Evolutionary conservation across 108 stramenopile genomes (phyloP).

Genomic region (Cylindrotheca closterium): DNA sequence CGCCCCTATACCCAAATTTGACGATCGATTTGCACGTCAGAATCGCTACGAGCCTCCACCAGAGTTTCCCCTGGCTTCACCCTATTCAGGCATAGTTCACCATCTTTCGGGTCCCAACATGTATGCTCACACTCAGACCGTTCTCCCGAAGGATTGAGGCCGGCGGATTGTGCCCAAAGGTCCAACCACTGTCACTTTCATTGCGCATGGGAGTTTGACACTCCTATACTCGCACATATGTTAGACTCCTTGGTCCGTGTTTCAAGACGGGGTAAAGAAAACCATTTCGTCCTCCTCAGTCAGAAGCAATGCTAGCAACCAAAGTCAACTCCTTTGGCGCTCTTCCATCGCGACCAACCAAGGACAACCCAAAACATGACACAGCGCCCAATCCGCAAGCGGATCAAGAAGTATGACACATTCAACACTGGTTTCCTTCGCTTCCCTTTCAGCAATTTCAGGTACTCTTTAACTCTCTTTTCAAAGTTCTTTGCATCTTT

Average conservation of each 20-base stretch:
- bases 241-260: constrained; percentile 97
- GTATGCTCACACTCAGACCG: constrained; percentile 93
- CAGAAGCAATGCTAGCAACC: constrained; percentile 34
- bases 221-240: constrained; percentile 91
- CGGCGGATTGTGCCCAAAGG: constrained; percentile 88
- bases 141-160: constrained; percentile 83
- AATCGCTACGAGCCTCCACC: constrained; percentile 94
- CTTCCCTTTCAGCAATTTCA: constrained; percentile 97
- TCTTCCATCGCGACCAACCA: constrained; percentile 43
- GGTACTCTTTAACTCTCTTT: constrained; percentile 98
- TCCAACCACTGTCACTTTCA: constrained; percentile 91
- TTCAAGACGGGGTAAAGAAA: constrained; percentile 95
- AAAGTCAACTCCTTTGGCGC: constrained; percentile 34
- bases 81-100: constrained; percentile 98
- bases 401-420: constrained; percentile 52
- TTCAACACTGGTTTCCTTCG: constrained; percentile 87
- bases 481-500: constrained; percentile 96
- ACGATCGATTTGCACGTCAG: constrained; percentile 96
- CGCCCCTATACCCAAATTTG: constrained; percentile 97
- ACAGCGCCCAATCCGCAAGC: constrained; percentile 69
- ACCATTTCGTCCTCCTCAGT: constrained; percentile 70
- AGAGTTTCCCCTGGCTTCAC: constrained; percentile 95
- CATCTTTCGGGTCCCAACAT: constrained; percentile 96
- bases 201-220: constrained; percentile 88
- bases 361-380: constrained; percentile 51